Evolutionary conservation across 495 filamentous ascomycete species (phyloP), one percentile per base, ranked within the genome.

Genomic region (Diplogelasinospora grovesii): DNA sequence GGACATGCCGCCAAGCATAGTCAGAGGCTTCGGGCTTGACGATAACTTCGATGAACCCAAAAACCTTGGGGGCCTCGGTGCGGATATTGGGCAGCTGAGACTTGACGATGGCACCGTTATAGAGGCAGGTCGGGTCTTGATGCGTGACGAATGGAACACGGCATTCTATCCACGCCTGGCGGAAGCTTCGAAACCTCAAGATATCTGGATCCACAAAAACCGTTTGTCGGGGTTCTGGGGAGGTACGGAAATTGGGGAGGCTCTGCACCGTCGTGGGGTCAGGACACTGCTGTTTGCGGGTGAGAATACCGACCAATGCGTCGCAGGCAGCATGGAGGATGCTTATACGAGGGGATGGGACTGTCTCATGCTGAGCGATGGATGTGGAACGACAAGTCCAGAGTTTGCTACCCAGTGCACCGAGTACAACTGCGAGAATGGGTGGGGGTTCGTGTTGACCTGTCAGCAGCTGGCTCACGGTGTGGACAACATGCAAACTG

Each of bases 141-240:
- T 18, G 30, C 30, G 30, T 18, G n/a, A 33, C 10, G 14, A 33
- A 18, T 33, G 30, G 30, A 33, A 33, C 15, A 33, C 30, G 30
- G 30, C 30, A 10, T 33, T 33, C 14, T 33, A 33, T 16, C 30
- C 30, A 18, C 9, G 14, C 4, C 14, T 33, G 30, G 15, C 10
- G 4, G 30, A 8, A 14, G 11, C 14, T 4, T 3, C 30, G 16
- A 18, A 33, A 18, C 30, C 30, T 9, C 8, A 31, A 13, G 30
- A 33, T 10, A 33, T 33, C 4, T 8, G 3, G 30, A 4, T 33
- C 8, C 30, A 33, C 30, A 33, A 33, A 10, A 33, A 33, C 14
- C 30, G 30, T 18, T 18, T 33, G 6, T 33, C 30, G n/a, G 30
- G 30, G 30, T 33, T 33, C 30, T 33, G 30, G 15, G 30, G 30